A percentile compares a stretch with the other conserved stretches of the same genome.
phyloP scores from a whole-genome alignment of 1,139 yeast species.

The Geotrichum carabidarum region DNA sequence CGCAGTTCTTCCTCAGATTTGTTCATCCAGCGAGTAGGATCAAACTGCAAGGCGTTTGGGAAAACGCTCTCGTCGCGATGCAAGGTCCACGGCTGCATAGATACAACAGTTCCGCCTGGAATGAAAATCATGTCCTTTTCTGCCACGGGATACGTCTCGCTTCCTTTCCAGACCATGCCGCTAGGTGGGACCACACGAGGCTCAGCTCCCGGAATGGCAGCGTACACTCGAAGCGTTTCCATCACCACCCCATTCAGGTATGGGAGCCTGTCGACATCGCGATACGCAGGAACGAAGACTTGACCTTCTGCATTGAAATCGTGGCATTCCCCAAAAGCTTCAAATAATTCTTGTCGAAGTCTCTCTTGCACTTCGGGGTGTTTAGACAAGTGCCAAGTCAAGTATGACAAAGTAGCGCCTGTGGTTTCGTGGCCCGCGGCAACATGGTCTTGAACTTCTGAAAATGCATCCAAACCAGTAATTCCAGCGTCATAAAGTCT shows the following conservation, averaged over 20 bases:
- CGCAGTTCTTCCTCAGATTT: constrained; percentile 41
- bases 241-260: constrained; percentile 53
- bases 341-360: constrained; percentile 44
- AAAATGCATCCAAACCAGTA: constrained; percentile 38
- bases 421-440: constrained; percentile 79
- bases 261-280: constrained; percentile 48
- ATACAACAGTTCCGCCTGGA: constrained; percentile 55
- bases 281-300: constrained; percentile 28
- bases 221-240: constrained; percentile 57
- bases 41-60: constrained; percentile 48
- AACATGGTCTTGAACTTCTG: constrained; percentile 48
- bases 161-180: constrained; percentile 29
- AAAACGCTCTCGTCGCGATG: constrained; percentile 52
- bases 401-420: constrained; percentile 58
- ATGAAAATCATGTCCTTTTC: constrained; percentile 27
- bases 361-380: constrained; percentile 44
- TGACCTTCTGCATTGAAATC: constrained; percentile 8
- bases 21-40: constrained; percentile 60
- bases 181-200: constrained; percentile 49
- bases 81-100: constrained; percentile 62
- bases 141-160: neutral
- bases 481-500: constrained; percentile 34
- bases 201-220: constrained; percentile 73
- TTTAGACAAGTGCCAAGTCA: constrained; percentile 56
- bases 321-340: constrained; percentile 23